Conservation (phyloP, 169 alveolate species). For the Perkinsus olseni region DNA sequence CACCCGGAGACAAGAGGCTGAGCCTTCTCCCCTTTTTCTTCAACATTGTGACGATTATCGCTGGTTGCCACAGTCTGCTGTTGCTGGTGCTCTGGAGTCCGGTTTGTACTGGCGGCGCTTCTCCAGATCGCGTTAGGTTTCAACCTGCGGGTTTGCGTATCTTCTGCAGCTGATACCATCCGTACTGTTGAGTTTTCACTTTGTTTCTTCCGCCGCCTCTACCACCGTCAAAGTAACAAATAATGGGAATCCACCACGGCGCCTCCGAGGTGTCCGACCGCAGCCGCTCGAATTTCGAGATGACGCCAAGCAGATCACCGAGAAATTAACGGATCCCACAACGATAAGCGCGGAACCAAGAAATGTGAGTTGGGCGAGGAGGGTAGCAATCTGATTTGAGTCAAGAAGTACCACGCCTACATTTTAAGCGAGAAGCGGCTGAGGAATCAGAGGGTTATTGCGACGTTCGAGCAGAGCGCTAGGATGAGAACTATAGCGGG, state of each 20-base stretch:
- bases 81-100: not conserved
- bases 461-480: not conserved
- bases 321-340: not conserved
- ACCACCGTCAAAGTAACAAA: not conserved
- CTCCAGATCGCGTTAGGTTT: too few relatives aligned
- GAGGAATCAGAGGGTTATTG: not conserved
- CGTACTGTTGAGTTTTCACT: not conserved
- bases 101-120: not conserved
- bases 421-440: not conserved
- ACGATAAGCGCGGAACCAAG: not conserved
- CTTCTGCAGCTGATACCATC: too few relatives aligned
- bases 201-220: not conserved
- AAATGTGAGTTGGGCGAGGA: not conserved
- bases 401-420: too few relatives aligned
- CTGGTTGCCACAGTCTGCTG: not conserved
- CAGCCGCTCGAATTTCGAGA: not conserved
- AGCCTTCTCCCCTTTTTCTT: not conserved
- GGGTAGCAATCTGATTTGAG: not conserved
- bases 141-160: not conserved
- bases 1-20: too few relatives aligned
- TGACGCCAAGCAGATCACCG: not conserved
- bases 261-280: not conserved
- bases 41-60: not conserved
- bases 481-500: not conserved
- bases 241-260: not conserved